Evolutionary conservation across 2,329 filamentous ascomycete genomes (phyloP), one percentile per base, ranked within the genome.

Genomic region (Colletotrichum spinosum): DNA sequence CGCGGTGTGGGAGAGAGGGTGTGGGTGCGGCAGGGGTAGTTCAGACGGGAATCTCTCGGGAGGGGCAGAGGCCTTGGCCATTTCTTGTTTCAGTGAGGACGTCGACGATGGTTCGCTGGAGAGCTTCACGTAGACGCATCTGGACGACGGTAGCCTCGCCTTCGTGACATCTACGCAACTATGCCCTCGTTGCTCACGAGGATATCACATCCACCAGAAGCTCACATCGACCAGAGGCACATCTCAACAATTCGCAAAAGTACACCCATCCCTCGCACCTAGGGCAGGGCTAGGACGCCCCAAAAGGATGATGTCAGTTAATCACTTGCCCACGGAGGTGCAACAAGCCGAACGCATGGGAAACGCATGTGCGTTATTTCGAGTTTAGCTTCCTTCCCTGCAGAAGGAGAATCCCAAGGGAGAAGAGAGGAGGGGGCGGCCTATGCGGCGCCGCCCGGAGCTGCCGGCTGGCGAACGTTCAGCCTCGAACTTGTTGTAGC

Each of bases 11-110:
- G 17, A 55, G 41, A 45, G 25, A 25, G 25, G 25, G 25, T 13
- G 63, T 57, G 63, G 52, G 53, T 53, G 53, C 35, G n/a, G 59
- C 63, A 63, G 45, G 63, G 63, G 58, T 66, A 63, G 63, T 53
- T 66, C 59, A 62, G 41, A 62, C 63, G 63, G 59, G 63, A 57
- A 53, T 63, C 53, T 52, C 13, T 55, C 37, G 46, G 58, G 63
- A 62, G 51, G 53, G 63, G 53, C 46, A 44, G 58, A 57, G 53
- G 59, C 42, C 58, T 66, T 54, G 52, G 42, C 42, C 52, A 63
- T 63, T 33, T 58, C 59, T 66, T 63, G 52, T 66, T 66, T 66
- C 63, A 63, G 52, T 52, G 48, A 52, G 62, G 46, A 37, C 60
- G 52, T 57, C 53, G 46, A 55, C 41, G 41, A 55, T 7, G 54